A percentile compares a stretch with the other conserved stretches of the same genome.
Evolutionary conservation across 225 moss, liverwort and hornwort species (phyloP).

Genomic region (Bryum argenteum): DNA sequence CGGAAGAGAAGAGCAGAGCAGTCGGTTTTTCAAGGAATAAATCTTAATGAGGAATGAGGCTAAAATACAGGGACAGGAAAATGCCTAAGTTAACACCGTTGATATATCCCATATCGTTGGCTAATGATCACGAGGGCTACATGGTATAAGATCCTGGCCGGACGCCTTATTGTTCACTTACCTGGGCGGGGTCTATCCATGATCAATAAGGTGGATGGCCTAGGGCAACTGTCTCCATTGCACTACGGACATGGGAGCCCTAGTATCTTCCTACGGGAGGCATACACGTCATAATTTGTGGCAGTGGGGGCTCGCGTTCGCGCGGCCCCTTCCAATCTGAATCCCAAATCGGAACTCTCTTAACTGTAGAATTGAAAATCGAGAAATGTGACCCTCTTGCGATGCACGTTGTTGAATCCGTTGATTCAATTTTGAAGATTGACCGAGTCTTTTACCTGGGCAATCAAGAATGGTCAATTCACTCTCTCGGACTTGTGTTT

Average conservation of each 20-base stretch:
- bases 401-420: too few species aligned
- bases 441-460: too few species aligned
- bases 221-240: conserved; percentile 42
- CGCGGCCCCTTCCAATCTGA: conserved; percentile 34
- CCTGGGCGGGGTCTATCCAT: conserved; percentile 51
- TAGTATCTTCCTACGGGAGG: conserved; percentile 53
- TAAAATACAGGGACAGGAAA: too few species aligned
- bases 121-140: fast-evolving
- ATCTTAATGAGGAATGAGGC: too few species aligned
- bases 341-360: fast-evolving
- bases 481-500: too few species aligned
- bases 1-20: too few species aligned
- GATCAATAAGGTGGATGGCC: conserved; percentile 35
- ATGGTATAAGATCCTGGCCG: fast-evolving
- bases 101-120: conserved; percentile 20
- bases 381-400: too few species aligned
- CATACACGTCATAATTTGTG: conserved; percentile 79
- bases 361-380: too few species aligned
- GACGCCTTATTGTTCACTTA: fast-evolving
- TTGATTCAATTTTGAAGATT: too few species aligned
- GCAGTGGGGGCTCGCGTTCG: conserved; percentile 70
- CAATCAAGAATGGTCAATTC: too few species aligned
- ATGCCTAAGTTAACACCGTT: too few species aligned
- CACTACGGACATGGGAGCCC: conserved; percentile 34
- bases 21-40: too few species aligned